A percentile compares a stretch with the other conserved stretches of the same genome.
Conservation (phyloP, 768 basidiomycete genomes). For the Panus rudis region DNA sequence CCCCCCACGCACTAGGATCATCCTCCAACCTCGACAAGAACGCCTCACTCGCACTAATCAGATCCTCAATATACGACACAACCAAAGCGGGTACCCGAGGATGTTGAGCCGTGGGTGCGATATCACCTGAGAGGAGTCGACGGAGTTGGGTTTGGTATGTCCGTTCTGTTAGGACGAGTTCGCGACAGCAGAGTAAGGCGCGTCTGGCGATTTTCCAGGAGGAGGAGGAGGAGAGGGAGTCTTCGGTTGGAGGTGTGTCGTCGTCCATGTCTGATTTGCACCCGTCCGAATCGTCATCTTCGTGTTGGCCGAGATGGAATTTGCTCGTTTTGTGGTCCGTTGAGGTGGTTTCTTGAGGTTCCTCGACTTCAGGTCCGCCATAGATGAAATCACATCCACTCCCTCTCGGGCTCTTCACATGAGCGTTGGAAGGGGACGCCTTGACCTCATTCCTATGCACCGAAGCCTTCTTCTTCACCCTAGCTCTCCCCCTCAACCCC, state of each 20-base stretch:
- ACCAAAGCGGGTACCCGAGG: background rate
- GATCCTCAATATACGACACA: constrained; percentile 35
- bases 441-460: too few relatives aligned
- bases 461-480: background rate
- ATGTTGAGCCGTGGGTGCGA: constrained; percentile 33
- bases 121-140: constrained; percentile 32
- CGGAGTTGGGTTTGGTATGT: constrained; percentile 34
- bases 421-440: too few relatives aligned
- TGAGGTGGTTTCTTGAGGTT: too few relatives aligned
- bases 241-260: background rate
- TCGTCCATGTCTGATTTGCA: background rate
- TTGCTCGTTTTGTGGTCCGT: background rate
- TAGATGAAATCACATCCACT: background rate
- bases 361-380: background rate
- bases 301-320: background rate
- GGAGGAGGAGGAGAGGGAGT: constrained; percentile 11
- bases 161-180: constrained; percentile 40
- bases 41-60: constrained; percentile 43
- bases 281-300: background rate
- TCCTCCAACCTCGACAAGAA: constrained; percentile 45
- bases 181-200: constrained; percentile 39
- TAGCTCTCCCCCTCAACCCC: background rate
- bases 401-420: too few relatives aligned
- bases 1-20: constrained; percentile 62
- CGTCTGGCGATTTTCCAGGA: constrained; percentile 33